A percentile compares a stretch with the other conserved stretches of the same genome.
Conservation (phyloP, 2,329 filamentous ascomycete genomes). For the Penicillium sp. region DNA sequence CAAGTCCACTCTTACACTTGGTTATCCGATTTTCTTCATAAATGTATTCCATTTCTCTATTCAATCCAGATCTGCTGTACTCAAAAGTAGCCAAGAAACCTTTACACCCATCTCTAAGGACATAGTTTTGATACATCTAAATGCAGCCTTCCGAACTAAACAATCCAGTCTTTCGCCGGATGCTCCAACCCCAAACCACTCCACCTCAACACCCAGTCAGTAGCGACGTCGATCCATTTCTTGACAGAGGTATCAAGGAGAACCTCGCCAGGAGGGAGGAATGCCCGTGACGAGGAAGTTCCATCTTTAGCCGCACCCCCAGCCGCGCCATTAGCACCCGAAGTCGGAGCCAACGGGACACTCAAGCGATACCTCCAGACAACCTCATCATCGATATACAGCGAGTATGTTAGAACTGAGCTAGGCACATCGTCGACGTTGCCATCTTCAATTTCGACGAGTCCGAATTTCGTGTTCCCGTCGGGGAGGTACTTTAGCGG, state of each 20-base stretch:
- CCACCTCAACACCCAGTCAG: slow-evolving; percentile 8
- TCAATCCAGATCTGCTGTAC: neutral
- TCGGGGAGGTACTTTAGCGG: slow-evolving; percentile 80
- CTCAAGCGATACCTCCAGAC: slow-evolving; percentile 66
- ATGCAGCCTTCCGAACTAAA: neutral
- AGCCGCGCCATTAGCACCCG: neutral
- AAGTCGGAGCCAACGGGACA: slow-evolving; percentile 35
- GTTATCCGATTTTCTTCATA: neutral
- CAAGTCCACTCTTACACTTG: neutral
- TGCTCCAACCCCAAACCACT: slow-evolving; percentile 7
- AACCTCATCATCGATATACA: slow-evolving; percentile 82
- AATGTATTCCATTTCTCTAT: neutral
- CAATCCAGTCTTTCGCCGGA: slow-evolving; percentile 6
- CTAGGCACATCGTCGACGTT: slow-evolving; percentile 26
- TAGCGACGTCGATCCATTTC: slow-evolving; percentile 5
- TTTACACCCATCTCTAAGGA: neutral
- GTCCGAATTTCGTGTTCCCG: slow-evolving; percentile 88
- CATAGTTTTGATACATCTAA: neutral
- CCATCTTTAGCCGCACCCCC: slow-evolving; percentile 3
- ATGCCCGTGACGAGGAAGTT: neutral
- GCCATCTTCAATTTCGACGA: slow-evolving; percentile 73
- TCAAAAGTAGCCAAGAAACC: neutral
- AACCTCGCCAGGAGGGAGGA: slow-evolving; percentile 11
- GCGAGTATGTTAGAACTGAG: slow-evolving; percentile 76
- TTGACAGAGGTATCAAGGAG: slow-evolving; percentile 6